These are phyloP conservation scores for Talaromyces sp. DNA, from an alignment of 2,329 filamentous ascomycete genomes.

Conservation along the genomic window DNA sequence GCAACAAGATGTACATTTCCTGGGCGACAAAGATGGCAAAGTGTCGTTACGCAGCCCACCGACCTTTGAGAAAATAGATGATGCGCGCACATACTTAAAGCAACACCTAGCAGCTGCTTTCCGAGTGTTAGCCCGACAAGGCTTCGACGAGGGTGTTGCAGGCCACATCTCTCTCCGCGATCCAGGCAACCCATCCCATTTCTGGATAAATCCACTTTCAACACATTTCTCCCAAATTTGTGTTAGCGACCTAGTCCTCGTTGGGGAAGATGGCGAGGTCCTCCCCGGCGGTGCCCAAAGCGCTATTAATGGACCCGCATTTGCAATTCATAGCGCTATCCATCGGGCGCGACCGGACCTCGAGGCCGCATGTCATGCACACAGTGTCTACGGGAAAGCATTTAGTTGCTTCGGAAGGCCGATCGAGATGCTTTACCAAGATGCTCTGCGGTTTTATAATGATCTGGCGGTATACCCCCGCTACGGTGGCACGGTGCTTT, in stretches of 20 bases:
- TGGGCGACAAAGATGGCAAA: not conserved
- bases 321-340: conserved; percentile 50
- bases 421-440: conserved; percentile 39
- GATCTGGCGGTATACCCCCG: conserved; percentile 64
- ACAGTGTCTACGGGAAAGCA: conserved; percentile 50
- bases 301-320: conserved; percentile 49
- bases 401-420: conserved; percentile 48
- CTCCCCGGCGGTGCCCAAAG: conserved; percentile 41
- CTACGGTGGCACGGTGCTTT: conserved; percentile 65
- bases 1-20: not conserved
- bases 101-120: conserved; percentile 69
- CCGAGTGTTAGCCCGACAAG: conserved; percentile 66
- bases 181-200: conserved; percentile 39
- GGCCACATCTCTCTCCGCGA: conserved; percentile 72
- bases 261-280: conserved; percentile 48
- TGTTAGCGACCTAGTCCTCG: conserved; percentile 48
- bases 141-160: conserved; percentile 69
- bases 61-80: not conserved
- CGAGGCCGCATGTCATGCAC: conserved; percentile 50
- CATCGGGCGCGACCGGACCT: conserved; percentile 60
- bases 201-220: conserved; percentile 65
- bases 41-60: not conserved
- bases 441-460: conserved; percentile 26
- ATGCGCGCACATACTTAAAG: conserved; percentile 59
- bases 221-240: conserved; percentile 63